A percentile compares a stretch with the other conserved stretches of the same genome.
Evolutionary conservation across 1,139 yeast species (phyloP).

Genomic region (Zhuliangozyma blackwelliae): DNA sequence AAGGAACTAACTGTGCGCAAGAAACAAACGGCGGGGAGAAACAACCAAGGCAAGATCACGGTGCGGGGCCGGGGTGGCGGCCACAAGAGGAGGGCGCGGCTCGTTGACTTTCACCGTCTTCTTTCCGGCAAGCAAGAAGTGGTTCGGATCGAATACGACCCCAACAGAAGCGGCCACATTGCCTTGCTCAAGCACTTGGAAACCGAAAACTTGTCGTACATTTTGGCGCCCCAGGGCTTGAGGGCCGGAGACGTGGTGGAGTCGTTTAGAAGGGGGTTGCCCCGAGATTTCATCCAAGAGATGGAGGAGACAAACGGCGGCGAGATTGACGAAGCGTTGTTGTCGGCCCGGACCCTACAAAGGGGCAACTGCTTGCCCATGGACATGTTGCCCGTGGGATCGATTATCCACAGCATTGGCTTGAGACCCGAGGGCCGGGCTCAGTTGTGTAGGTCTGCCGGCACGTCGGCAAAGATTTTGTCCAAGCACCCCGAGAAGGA

Average conservation of each 20-base stretch:
- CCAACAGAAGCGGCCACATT: slow-evolving; percentile 90
- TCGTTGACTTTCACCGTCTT: slow-evolving; percentile 71
- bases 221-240: slow-evolving; percentile 87
- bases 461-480: slow-evolving; percentile 85
- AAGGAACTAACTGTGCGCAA: slow-evolving; percentile 70
- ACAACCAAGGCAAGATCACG: slow-evolving; percentile 81
- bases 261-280: slow-evolving; percentile 83
- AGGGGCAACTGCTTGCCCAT: slow-evolving; percentile 95
- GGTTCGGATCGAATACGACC: slow-evolving; percentile 90
- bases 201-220: slow-evolving; percentile 67
- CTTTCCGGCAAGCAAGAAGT: slow-evolving; percentile 74
- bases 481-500: slow-evolving; percentile 70
- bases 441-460: slow-evolving; percentile 89
- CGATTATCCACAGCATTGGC: slow-evolving; percentile 85
- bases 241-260: slow-evolving; percentile 91
- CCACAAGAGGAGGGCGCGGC: slow-evolving; percentile 80
- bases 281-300: slow-evolving; percentile 67
- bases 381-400: slow-evolving; percentile 88
- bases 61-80: slow-evolving; percentile 98
- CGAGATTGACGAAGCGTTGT: slow-evolving; percentile 83
- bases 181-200: slow-evolving; percentile 71
- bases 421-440: slow-evolving; percentile 77
- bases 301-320: slow-evolving; percentile 66
- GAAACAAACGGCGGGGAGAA: slow-evolving; percentile 83
- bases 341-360: slow-evolving; percentile 82